Evolutionary conservation across 106 monocot genomes (phyloP).

Genomic region (Narthecium ossifragum): DNA sequence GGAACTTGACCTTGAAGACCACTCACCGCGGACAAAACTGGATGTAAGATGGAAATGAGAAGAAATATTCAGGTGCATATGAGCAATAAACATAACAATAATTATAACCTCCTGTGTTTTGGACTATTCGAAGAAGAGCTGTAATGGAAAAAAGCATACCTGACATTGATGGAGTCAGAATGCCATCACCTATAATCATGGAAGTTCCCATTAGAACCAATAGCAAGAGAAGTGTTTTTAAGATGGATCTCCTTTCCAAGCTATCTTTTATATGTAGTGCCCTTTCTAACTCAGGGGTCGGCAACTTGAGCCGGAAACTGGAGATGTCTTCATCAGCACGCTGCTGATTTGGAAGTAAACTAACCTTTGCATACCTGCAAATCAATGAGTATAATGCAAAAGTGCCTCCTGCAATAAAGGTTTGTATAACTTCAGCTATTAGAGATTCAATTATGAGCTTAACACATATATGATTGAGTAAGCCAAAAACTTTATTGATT

Average conservation of each 20-base stretch:
- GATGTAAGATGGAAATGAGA: slow-evolving; percentile 2
- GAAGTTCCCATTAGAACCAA: slow-evolving; percentile 90
- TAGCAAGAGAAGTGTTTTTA: slow-evolving; percentile 66
- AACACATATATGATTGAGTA: no score
- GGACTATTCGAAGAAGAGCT: no score
- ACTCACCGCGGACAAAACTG: slow-evolving; percentile 96
- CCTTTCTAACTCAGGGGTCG: slow-evolving; percentile 79
- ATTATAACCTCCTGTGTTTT: no score
- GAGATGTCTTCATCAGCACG: slow-evolving; percentile 84
- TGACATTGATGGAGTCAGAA: slow-evolving; percentile 94
- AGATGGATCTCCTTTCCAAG: slow-evolving; percentile 44
- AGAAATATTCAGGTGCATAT: not conserved
- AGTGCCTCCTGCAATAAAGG: slow-evolving; percentile 58
- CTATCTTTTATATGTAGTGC: slow-evolving; percentile 64
- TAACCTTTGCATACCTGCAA: slow-evolving; percentile 84
- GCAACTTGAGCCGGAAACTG: slow-evolving; percentile 78
- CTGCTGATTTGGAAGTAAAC: slow-evolving; percentile 82
- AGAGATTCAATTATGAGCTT: no score
- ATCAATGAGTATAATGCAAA: slow-evolving; percentile 96
- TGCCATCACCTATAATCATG: slow-evolving; percentile 93
- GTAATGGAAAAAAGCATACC: slow-evolving; percentile 26
- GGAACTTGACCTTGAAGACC: slow-evolving; percentile 79
- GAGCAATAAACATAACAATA: not conserved
- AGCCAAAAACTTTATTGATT: no score
- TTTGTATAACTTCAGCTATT: not conserved